Evolutionary conservation across 1,284 basidiomycete genomes (phyloP).

Genomic region (Sporisorium reilianum): DNA sequence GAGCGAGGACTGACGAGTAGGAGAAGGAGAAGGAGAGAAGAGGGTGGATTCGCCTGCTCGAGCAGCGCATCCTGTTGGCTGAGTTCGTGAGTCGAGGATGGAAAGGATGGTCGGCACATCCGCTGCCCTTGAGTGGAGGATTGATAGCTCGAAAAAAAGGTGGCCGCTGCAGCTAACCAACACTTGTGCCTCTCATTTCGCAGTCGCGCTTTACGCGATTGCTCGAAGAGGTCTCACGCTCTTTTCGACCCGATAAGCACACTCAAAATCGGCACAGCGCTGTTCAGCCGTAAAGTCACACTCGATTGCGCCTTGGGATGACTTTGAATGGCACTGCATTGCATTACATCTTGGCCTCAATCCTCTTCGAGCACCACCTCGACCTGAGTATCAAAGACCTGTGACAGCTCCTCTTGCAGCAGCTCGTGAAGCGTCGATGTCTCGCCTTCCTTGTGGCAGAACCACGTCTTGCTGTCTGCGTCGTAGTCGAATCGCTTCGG

Average conservation of each 20-base stretch:
- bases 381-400: conserved; percentile 52
- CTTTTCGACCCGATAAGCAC: background rate
- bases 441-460: conserved; percentile 62
- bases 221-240: conserved; percentile 1
- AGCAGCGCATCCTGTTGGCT: background rate
- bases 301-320: no score
- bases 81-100: conserved; percentile 3
- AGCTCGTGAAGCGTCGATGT: conserved; percentile 52
- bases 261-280: background rate
- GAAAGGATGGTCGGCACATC: conserved; percentile 5
- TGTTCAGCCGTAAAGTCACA: no score
- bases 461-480: conserved; percentile 51
- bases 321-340: no score
- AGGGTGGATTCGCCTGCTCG: background rate
- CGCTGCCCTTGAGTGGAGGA: conserved; percentile 11
- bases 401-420: conserved; percentile 55
- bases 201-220: conserved; percentile 18
- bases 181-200: conserved; percentile 9
- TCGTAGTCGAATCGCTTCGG: conserved; percentile 68
- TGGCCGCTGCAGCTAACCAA: conserved; percentile 2
- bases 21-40: background rate
- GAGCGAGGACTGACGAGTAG: background rate
- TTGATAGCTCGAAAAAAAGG: conserved; percentile 11
- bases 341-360: background rate
- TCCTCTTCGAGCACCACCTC: conserved; percentile 38